phyloP scores from a whole-genome alignment of 2,329 filamentous ascomycete genomes.

The Botrytis elliptica region DNA sequence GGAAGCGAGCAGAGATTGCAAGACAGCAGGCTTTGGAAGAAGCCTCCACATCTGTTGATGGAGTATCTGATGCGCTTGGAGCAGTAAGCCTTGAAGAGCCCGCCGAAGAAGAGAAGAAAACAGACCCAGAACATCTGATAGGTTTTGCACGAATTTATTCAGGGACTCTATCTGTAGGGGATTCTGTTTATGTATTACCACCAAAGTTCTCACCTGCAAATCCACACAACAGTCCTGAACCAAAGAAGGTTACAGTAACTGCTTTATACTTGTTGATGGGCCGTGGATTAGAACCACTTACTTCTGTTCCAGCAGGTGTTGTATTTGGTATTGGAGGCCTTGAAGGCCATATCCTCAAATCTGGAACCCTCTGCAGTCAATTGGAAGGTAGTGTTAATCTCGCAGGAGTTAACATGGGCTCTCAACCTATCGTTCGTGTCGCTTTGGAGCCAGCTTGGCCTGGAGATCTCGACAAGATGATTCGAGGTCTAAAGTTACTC shows the following conservation, averaged over 20 bases:
- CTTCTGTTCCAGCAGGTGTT: conserved; percentile 85
- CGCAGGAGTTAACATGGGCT: conserved; percentile 76
- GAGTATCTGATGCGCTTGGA: conserved; percentile 58
- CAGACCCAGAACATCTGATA: conserved; percentile 83
- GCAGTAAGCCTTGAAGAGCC: conserved; percentile 58
- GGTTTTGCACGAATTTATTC: conserved; percentile 95
- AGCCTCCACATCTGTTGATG: conserved; percentile 41
- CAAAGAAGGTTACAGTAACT: conserved; percentile 79
- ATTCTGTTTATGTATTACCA: conserved; percentile 84
- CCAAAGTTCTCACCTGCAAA: conserved; percentile 88
- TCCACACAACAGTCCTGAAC: conserved; percentile 68
- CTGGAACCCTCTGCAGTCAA: conserved; percentile 87
- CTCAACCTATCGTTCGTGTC: conserved; percentile 90
- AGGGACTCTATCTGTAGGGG: conserved; percentile 83
- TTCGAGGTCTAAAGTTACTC: conserved; percentile 78
- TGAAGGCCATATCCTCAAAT: conserved; percentile 92
- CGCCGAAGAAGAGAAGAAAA: conserved; percentile 54
- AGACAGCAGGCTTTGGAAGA: conserved; percentile 61
- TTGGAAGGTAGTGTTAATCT: conserved; percentile 85
- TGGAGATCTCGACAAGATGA: conserved; percentile 91
- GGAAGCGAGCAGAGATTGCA: conserved; percentile 86
- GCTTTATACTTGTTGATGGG: conserved; percentile 97
- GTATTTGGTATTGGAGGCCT: conserved; percentile 94
- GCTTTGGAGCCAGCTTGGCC: conserved; percentile 93
- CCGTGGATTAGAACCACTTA: conserved; percentile 76